Evolutionary conservation across 2,329 filamentous ascomycete species (phyloP), one percentile per base, ranked within the genome.

Genomic region (Akanthomyces muscarius): DNA sequence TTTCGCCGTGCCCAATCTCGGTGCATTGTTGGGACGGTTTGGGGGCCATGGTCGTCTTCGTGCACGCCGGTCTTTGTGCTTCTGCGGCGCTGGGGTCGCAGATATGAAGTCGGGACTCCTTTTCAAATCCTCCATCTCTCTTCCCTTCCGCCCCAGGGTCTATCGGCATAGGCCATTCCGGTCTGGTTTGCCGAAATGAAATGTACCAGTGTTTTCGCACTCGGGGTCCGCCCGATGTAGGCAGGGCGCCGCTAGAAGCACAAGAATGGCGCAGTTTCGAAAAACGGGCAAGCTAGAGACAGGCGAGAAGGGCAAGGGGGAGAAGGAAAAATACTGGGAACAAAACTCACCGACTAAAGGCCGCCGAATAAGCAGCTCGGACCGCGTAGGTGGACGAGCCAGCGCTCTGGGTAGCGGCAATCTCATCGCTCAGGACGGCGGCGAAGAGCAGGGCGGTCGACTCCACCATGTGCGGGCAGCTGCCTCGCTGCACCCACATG

Each of bases 401-500:
- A 36, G 69, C 69, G 48, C 71, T 73, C 61, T 70, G 71, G 30
- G 71, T 69, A 2, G 68, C 68, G 21, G 69, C 69, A 44, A 72
- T 72, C 65, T 80, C 78, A 76, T 92, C 89, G 70, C 86, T 84
- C 58, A 92, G 76, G 23, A 88, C 77, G 33, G 89, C 89, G 65
- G 89, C 86, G 67, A 85, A 85, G 64, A 95, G 79, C 66, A 92
- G 82, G 3, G 88, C 89, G 48, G 90, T 93, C 42, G 88, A 90
- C 76, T 94, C 90, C 61, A 94, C 84, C 75, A 92, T 81, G 77
- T 94, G 89, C 61, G 91, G 90, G 65, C 92, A 89, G 69, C 86
- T 86, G 66, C 87, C 87, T 72, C 89, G 85, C 70, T 89, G 83
- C 81, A 89, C 86, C 89, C 88, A 90, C 75, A 88, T 82, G 48